Conservation (phyloP, 2,329 filamentous ascomycete species). For the Claviceps pazoutovae region DNA sequence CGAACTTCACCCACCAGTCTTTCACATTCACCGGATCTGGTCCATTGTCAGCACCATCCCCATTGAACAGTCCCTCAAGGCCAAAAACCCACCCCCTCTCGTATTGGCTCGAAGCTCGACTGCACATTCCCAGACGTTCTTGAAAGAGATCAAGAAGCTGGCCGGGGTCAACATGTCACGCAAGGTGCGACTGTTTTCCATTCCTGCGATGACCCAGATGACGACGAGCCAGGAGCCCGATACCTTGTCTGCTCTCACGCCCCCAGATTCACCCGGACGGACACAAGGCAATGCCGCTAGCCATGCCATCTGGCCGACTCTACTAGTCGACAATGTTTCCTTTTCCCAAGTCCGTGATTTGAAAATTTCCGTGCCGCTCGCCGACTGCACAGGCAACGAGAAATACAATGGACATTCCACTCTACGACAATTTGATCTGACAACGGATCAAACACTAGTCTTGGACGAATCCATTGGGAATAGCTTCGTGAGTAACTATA, state of each 20-base stretch:
- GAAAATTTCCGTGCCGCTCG: constrained; percentile 12
- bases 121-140: constrained; percentile 57
- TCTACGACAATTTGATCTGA: constrained; percentile 52
- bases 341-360: constrained; percentile 31
- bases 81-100: constrained; percentile 45
- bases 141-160: constrained; percentile 57
- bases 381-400: constrained; percentile 55
- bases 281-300: constrained; percentile 11
- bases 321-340: constrained; percentile 34
- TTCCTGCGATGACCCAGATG: constrained; percentile 32
- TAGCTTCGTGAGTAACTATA: constrained; percentile 40
- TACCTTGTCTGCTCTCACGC: constrained; percentile 23
- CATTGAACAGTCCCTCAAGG: constrained; percentile 45
- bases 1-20: constrained; percentile 73
- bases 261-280: constrained; percentile 25
- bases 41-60: constrained; percentile 42
- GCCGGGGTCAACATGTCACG: constrained; percentile 52
- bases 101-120: constrained; percentile 58
- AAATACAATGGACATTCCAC: constrained; percentile 66
- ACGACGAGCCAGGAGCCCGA: constrained; percentile 19
- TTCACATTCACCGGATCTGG: constrained; percentile 71
- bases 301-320: constrained; percentile 24
- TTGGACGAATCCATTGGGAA: constrained; percentile 64
- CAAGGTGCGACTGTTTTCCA: constrained; percentile 65
- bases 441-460: constrained; percentile 63